Base-by-base conservation (phyloP, 208 protist genomes). In the Wallacemonas rigidus region DNA sequence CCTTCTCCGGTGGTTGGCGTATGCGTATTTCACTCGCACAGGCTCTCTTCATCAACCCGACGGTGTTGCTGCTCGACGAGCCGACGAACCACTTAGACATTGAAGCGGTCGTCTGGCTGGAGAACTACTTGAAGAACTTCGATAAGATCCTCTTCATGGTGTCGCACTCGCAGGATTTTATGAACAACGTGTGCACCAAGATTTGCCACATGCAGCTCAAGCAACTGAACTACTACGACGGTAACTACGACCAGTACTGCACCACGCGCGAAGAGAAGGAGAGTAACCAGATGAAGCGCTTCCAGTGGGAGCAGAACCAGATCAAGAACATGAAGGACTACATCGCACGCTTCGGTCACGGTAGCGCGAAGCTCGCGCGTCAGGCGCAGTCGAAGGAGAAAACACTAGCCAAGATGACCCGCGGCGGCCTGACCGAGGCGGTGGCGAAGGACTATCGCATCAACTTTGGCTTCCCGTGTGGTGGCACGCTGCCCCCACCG, bases 1-100 rank as follows among this genome's bases (percentile, higher is more conserved):
- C 84, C 3, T 96, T 95, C 75, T 98, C 94, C 50, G 98, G 98
- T 83, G 98, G 98, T 53, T 99, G 98, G 98, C 84, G 98, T 55
- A 99, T 99, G 98, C 93, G 98, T 55, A 96, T 99, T 55, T 97
- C 97, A 14, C 90, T 99, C 4, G 97, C 98, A 1, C 92, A 95
- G 74, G 98, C 96, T 3, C 89, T 99, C 17, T 99, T 99, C 77
- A 90, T 98, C 44, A 85, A 88, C 74, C 97, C 97, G 39, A 94
- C 93, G 0, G 78, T 99, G 38, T 80, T 99, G 6, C 75, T 99
- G n/a, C 91, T 99, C 17, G 98, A 99, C 71, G 98, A 99, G 85
- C 98, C 98, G 15, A 99, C 98, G 15, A 99, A 99, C 80, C 96
- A 98, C 83, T 79, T 99, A 83, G 95, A 99, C 79, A 95, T 98